Evolutionary conservation across 1,139 yeast species (phyloP), one percentile per base, ranked within the genome.

Genomic region (Spathaspora sp.): DNA sequence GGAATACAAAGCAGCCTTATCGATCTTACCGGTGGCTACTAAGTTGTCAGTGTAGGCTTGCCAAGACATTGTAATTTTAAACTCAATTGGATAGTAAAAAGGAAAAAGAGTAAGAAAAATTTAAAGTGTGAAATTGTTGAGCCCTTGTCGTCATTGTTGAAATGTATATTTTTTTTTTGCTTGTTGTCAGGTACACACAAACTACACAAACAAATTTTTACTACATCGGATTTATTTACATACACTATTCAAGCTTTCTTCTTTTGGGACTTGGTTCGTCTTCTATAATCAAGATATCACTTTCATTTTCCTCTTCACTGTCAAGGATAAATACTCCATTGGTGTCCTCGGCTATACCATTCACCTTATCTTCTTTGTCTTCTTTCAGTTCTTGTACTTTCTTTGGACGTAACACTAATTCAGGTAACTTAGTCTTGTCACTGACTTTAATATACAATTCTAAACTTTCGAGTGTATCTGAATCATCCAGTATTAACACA

Each of bases 21-120:
- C 97, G 57, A 93, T 77, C 67, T 88, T 89, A 55, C 89, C 89
- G 48, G 97, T 85, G 47, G 84, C 86, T 57, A 86, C 74, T 58
- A 93, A 82, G 70, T 90, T 90, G 67, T 93, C 98, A 51, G 97
- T 90, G 78, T 93, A 93, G 51, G 97, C 97, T 84, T 74, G 70
- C 73, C 74, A 68, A 50, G 74, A 68, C 76, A 74, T 67, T 42
- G 26, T 53, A n/a, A 31, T 31, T 4, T 20, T 4, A 16, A 37
- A 20, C 26, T 37, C 26, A 20, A 27, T 16, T 40, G 31, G 23
- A 24, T 24, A 25, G 24, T 24, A 15, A 24, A 18, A 38, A 11
- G 23, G 23, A 7, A 20, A 13, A 11, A 27, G 37, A 18, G 23
- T 36, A 29, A 44, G 41, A 29, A 43, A 37, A 38, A 27, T 17